Percentiles rank a stretch among this genome's conserved stretches.
Conservation (phyloP, 1,139 yeast species). For the Scheffersomyces stambukii region DNA sequence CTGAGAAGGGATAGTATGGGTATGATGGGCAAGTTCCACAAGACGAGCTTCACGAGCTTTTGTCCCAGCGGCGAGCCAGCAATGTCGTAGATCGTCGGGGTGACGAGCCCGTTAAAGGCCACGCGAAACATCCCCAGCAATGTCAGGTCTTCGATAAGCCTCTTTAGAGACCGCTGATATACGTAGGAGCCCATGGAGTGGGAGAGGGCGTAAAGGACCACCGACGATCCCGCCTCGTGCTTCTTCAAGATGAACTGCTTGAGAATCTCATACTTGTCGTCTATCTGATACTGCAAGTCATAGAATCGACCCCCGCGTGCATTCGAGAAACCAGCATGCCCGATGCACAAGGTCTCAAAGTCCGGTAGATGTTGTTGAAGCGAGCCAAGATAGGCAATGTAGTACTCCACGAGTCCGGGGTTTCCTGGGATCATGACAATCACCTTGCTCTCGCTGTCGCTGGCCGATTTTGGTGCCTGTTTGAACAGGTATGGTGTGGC, state of each 20-base stretch:
- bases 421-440: constrained; percentile 64
- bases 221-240: constrained; percentile 11
- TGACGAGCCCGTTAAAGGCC: constrained; percentile 52
- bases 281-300: constrained; percentile 46
- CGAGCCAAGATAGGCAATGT: constrained; percentile 44
- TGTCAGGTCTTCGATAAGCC: constrained; percentile 17
- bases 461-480: too few species aligned
- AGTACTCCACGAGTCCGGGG: constrained; percentile 62
- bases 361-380: constrained; percentile 41
- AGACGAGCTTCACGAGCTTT: constrained; percentile 25
- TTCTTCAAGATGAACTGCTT: constrained; percentile 20
- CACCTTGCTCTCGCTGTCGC: too few species aligned
- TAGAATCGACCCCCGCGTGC: constrained; percentile 20
- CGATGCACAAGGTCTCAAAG: constrained; percentile 48
- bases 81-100: constrained; percentile 61
- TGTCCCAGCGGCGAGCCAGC: constrained; percentile 49
- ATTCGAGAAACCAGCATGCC: constrained; percentile 50
- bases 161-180: constrained; percentile 43
- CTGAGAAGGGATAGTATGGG: constrained; percentile 18
- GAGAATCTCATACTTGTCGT: constrained; percentile 44
- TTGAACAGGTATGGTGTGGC: too few species aligned
- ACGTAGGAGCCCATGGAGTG: constrained; percentile 65
- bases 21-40: constrained; percentile 29
- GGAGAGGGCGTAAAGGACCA: constrained; percentile 46
- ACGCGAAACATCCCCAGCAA: constrained; percentile 17